Base-by-base conservation (phyloP, 108 stramenopile species). In the Aurantiochytrium sp. region DNA sequence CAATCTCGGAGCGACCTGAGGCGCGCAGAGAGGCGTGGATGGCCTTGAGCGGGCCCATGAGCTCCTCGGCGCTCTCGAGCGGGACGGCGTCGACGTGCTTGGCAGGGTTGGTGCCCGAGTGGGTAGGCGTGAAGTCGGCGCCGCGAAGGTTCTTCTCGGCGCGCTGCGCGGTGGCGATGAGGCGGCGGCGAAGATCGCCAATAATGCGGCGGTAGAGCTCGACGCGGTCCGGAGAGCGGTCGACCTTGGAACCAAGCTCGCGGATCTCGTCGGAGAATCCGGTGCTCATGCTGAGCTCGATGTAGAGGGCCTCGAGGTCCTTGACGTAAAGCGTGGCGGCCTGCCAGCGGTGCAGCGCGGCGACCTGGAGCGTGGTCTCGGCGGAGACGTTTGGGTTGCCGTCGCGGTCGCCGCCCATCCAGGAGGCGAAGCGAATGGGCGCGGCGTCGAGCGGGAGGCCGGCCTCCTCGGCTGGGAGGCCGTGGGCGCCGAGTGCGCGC, bases 341-440 rank as follows among this genome's bases (percentile, higher is more conserved):
- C 36, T 95, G 91, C 36, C 96, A 89, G 10, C 97, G 91, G 87
- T 97, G 95, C 37, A 93, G 90, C 34, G 95, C 89, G 4, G 94
- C 92, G 34, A 97, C 97, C 87, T 96, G 96, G 52, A 89, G 86
- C 12, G 98, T 98, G 0, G 97, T 97, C 42, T 91, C 89, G 8
- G 98, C 96, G 3, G 97, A 96, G 24, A 97, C 96, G 89, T 97
- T 97, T 34, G 98, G 98, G 90, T 98, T 98, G 27, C 98, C 98
- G 89, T 98, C 98, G 10, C 97, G 94, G 87, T 98, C 97, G 32
- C 97, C 97, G 30, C 96, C 97, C 91, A 98, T 98, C 97, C 97
- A 98, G 8, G 95, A 95, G 4, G 96, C 97, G 88, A 98, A 97
- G 39, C 94, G 92, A 69, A 98, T 93, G 4, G 98, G 98, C 4